Evolutionary conservation across 75 land plant species (phyloP).

Genomic region (Selaginella tamariscina): DNA sequence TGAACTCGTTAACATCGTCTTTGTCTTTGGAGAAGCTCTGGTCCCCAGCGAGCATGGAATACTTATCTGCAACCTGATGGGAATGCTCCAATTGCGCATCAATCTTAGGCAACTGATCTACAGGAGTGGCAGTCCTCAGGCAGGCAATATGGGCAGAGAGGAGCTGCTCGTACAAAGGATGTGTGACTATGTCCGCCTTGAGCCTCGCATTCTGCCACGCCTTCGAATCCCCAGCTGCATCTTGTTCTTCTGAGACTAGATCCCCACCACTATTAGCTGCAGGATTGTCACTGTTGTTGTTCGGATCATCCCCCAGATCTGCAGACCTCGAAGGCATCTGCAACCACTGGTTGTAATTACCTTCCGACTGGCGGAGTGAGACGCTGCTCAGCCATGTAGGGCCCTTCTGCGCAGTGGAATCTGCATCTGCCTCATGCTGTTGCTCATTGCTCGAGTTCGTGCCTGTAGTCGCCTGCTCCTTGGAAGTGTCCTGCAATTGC

Average conservation of each 20-base stretch:
- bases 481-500: neutral
- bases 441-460: neutral
- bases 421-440: slow-evolving; percentile 9
- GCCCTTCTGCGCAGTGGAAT: slow-evolving; percentile 11
- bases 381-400: slow-evolving; percentile 49
- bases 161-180: slow-evolving; percentile 75
- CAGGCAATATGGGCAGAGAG: slow-evolving; percentile 82
- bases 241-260: neutral
- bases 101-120: slow-evolving; percentile 81
- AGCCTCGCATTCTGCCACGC: slow-evolving; percentile 24
- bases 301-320: neutral
- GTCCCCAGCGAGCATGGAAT: slow-evolving; percentile 36
- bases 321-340: neutral
- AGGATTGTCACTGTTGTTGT: neutral
- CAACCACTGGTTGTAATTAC: neutral
- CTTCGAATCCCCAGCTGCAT: neutral
- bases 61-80: slow-evolving; percentile 61
- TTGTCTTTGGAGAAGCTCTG: slow-evolving; percentile 36
- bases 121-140: slow-evolving; percentile 79
- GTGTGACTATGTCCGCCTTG: slow-evolving; percentile 67
- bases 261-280: neutral
- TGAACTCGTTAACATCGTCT: slow-evolving; percentile 76
- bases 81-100: slow-evolving; percentile 78
- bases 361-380: slow-evolving; percentile 26
- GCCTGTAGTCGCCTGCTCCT: neutral